phyloP scores from a whole-genome alignment of 768 basidiomycete species.

The Naganishia onofrii region DNA sequence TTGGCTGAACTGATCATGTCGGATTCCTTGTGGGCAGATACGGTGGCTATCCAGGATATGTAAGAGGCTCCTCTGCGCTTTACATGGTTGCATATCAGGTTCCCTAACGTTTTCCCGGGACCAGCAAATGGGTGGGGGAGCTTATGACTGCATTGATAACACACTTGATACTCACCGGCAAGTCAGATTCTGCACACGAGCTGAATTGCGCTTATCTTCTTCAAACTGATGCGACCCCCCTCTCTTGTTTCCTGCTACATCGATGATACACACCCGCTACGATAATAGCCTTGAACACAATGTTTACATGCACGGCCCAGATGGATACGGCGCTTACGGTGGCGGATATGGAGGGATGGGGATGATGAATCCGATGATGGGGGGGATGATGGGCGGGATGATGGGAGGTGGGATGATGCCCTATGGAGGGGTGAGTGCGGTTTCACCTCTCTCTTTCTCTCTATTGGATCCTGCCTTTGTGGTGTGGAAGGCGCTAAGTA shows the following conservation, averaged over 20 bases:
- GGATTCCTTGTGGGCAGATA: background rate
- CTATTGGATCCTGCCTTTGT: background rate
- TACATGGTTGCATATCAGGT: background rate
- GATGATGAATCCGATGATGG: slow-evolving; percentile 23
- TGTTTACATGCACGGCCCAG: slow-evolving; percentile 28
- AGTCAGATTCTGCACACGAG: background rate
- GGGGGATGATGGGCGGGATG: background rate
- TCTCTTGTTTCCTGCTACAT: too few species aligned
- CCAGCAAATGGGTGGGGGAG: slow-evolving; percentile 29
- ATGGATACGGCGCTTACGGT: slow-evolving; percentile 29
- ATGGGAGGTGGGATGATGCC: slow-evolving; percentile 28
- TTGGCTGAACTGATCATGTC: background rate
- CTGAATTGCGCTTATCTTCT: background rate
- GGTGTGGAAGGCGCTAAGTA: background rate
- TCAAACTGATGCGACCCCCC: background rate
- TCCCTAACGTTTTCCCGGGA: background rate
- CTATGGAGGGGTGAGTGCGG: slow-evolving; percentile 6
- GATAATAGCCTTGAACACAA: slow-evolving; percentile 16
- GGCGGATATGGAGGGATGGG: slow-evolving; percentile 14
- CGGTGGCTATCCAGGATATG: slow-evolving; percentile 19
- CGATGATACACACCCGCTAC: too few species aligned
- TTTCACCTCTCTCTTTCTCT: background rate
- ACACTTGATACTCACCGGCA: slow-evolving; percentile 27
- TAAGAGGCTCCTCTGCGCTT: background rate
- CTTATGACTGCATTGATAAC: slow-evolving; percentile 25